A percentile compares a stretch with the other conserved stretches of the same genome.
phyloP scores from a whole-genome alignment of 2,329 filamentous ascomycete species.

The Fusarium nisikadoi region DNA sequence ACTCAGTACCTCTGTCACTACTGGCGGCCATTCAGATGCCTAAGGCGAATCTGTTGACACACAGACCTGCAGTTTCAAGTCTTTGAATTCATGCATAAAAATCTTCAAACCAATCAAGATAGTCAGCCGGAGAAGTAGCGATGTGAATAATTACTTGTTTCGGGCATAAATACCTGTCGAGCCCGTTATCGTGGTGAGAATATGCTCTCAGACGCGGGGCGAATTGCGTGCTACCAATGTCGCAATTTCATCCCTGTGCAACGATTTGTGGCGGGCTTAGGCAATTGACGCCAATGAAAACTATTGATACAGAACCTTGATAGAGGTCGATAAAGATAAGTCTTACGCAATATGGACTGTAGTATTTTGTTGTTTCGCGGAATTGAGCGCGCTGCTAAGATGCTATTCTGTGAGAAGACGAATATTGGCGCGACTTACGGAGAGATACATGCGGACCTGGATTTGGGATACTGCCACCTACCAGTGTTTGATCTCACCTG shows the following conservation, averaged over 20 bases:
- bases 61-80: not conserved
- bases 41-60: accelerated
- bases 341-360: accelerated
- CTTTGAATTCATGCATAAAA: accelerated
- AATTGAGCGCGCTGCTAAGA: too few species aligned
- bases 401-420: not conserved
- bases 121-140: not conserved
- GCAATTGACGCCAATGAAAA: not conserved
- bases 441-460: accelerated
- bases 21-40: accelerated
- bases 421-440: accelerated
- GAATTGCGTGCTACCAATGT: not conserved
- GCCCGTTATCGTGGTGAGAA: not conserved
- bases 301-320: not conserved
- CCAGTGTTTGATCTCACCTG: not conserved
- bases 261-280: not conserved
- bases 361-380: not conserved
- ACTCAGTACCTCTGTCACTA: accelerated
- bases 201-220: not conserved
- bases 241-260: not conserved
- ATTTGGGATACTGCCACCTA: accelerated
- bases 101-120: not conserved
- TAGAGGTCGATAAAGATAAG: accelerated
- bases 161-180: not conserved
- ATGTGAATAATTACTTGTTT: not conserved